phyloP scores from a whole-genome alignment of 306 rosid species.

The Cyclanthera cordifolia region DNA sequence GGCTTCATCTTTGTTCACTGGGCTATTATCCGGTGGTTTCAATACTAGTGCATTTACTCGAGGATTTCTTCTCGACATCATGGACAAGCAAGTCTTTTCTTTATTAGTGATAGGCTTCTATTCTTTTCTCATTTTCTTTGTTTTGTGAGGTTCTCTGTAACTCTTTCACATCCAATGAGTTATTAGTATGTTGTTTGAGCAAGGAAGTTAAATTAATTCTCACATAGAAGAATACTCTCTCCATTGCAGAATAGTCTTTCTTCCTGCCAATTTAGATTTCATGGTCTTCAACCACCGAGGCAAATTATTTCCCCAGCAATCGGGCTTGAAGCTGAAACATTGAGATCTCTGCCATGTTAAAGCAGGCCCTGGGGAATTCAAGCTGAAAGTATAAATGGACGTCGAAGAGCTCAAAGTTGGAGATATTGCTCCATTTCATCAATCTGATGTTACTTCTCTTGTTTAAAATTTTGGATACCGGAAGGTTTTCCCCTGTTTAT shows the following conservation, averaged over 20 bases:
- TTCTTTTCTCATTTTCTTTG: no score
- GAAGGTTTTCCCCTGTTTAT: neutral
- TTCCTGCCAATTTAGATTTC: constrained; percentile 65
- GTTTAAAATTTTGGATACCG: neutral
- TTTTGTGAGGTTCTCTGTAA: no score
- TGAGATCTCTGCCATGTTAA: constrained; percentile 20
- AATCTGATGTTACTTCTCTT: neutral
- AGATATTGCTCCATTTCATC: neutral
- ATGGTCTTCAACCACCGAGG: constrained; percentile 89
- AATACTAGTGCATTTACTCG: no score
- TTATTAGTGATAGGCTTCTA: no score
- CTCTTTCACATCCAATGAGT: no score
- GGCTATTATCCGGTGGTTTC: no score
- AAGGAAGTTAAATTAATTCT: neutral
- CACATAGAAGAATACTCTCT: constrained; percentile 2
- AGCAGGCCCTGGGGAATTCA: neutral
- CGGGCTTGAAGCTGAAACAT: constrained; percentile 42
- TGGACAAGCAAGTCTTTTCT: no score
- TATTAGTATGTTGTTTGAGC: neutral
- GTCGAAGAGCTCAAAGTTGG: neutral
- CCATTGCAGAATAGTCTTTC: constrained; percentile 60
- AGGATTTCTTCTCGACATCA: no score
- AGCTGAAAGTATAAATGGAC: neutral
- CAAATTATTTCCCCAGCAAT: constrained; percentile 35
- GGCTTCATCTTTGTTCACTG: no score